Evolutionary conservation across 192 early-diverging fungal species (phyloP), one percentile per base, ranked within the genome.

Genomic region (Phlyctochytrium planicorne): DNA sequence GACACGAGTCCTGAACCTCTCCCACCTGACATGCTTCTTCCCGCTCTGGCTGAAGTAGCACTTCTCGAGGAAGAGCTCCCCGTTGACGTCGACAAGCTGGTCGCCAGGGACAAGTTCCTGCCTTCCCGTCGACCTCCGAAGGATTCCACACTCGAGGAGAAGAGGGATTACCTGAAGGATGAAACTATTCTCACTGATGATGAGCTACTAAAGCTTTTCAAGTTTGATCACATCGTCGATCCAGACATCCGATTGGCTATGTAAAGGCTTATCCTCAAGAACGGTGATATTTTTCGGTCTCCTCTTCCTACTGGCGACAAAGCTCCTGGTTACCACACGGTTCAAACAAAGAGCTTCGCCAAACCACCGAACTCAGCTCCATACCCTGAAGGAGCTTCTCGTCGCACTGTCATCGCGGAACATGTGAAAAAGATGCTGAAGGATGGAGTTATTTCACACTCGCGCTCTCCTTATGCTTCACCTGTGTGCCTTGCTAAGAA

Each of bases 401-500:
- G 65, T 30, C 29, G 29, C 3, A 14, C 4, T 3, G 30, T 66
- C 52, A 29, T 68, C 35, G 1, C 31, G 2, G 40, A 68, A 30
- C 59, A 68, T 24, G 20, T 68, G 27, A 20, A 68, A 31, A 47
- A 60, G 23, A 68, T 61, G 73, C 53, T 83, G 0, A n/a, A 63
- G 6, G 33, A 76, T 37, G 71, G 70, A 1, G 71, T 82, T n/a
- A 82, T 84, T 17, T 30, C 53, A 0, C 63, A 66, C 0, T 74
- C 74, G 1, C 20, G 47, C 0, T 81, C 77, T 17, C 82, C 77
- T 0, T 82, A 75, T 73, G 71, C 67, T 1, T 70, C 76, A 1
- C 82, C 76, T 1, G 80, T 80, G 0, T 52, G 74, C 0, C 63
- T 85, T 34, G 76, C 74, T 0, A 65, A 66, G 2, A 86, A 84